Percentiles rank a stretch among this genome's conserved stretches.
These are phyloP conservation scores for Phytophthora litchii DNA, from an alignment of 352 stramenopile genomes.

Conservation along the genomic window DNA sequence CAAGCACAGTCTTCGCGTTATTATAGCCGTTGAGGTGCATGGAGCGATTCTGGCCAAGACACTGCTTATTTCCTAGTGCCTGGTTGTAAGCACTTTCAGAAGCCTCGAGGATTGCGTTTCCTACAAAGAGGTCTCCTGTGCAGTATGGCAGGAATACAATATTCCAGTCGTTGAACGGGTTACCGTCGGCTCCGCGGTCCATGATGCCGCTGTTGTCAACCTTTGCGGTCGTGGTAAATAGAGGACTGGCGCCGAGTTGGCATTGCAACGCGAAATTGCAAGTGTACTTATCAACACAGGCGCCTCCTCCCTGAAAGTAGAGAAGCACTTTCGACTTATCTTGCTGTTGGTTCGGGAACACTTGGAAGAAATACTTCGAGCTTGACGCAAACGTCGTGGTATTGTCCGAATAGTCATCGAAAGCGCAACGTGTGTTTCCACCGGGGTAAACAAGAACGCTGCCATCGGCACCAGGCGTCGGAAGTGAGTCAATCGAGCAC, in stretches of 20 bases:
- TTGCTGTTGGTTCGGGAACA: constrained; percentile 46
- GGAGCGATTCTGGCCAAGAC: constrained; percentile 36
- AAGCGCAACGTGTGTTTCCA: constrained; percentile 50
- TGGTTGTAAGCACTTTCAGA: constrained; percentile 34
- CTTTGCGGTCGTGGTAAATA: constrained; percentile 42
- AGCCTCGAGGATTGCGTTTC: constrained; percentile 27
- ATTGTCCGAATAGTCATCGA: constrained; percentile 41
- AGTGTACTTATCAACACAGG: constrained; percentile 54
- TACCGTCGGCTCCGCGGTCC: constrained; percentile 43
- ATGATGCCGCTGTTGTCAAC: constrained; percentile 51
- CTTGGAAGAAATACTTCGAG: constrained; percentile 59
- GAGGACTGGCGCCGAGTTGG: constrained; percentile 32
- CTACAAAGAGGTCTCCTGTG: constrained; percentile 65
- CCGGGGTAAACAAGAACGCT: constrained; percentile 51
- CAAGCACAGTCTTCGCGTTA: constrained; percentile 57
- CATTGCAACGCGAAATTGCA: constrained; percentile 67
- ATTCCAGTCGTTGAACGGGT: constrained; percentile 72
- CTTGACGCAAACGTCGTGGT: constrained; percentile 36
- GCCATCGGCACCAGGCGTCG: constrained; percentile 23
- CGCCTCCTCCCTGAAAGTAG: constrained; percentile 61
- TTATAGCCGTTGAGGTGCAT: constrained; percentile 61
- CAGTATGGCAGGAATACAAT: constrained; percentile 75
- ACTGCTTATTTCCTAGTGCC: constrained; percentile 43
- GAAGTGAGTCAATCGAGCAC: constrained; percentile 34
- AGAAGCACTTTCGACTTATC: constrained; percentile 63